These are phyloP conservation scores for Leishmania tropica DNA, from an alignment of 208 protist genomes.

Conservation along the genomic window DNA sequence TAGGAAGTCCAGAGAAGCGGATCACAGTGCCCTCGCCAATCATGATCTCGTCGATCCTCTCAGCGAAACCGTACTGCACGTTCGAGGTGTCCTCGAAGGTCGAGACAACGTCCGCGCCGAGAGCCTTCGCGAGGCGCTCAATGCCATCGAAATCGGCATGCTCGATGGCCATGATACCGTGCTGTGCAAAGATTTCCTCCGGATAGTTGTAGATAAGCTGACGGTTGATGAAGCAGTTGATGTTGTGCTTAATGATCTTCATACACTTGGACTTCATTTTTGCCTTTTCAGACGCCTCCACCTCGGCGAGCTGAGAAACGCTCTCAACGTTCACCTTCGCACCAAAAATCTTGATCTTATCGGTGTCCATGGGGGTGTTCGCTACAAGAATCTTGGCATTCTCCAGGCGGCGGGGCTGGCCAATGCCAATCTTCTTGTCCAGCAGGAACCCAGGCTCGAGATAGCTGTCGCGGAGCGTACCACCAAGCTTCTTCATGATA, in stretches of 20 bases:
- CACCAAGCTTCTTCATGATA: slow-evolving; percentile 99
- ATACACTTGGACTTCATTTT: slow-evolving; percentile 96
- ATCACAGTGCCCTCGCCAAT: slow-evolving; percentile 99
- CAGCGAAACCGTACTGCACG: slow-evolving; percentile 95
- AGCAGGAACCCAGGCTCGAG: slow-evolving; percentile 99
- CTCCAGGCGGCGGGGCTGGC: slow-evolving; percentile 96
- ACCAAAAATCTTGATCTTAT: slow-evolving; percentile 99
- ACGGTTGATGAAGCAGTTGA: slow-evolving; percentile 99
- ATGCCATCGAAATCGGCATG: slow-evolving; percentile 99
- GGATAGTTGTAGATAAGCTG: slow-evolving; percentile 99
- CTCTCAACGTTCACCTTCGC: slow-evolving; percentile 96
- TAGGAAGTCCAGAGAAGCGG: slow-evolving; percentile 96
- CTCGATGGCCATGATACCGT: slow-evolving; percentile 98
- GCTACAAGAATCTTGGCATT: slow-evolving; percentile 99
- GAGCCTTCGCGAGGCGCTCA: slow-evolving; percentile 95
- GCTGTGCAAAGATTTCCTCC: slow-evolving; percentile 98
- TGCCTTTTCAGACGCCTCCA: slow-evolving; percentile 98
- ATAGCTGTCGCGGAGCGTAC: slow-evolving; percentile 97
- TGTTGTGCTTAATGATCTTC: slow-evolving; percentile 96
- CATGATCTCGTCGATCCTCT: slow-evolving; percentile 98
- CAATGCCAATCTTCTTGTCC: slow-evolving; percentile 99
- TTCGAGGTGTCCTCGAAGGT: slow-evolving; percentile 98
- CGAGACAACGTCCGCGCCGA: slow-evolving; percentile 98
- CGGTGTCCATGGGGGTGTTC: slow-evolving; percentile 99
- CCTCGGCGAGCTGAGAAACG: slow-evolving; percentile 95